Conservation (phyloP, 768 basidiomycete species). For the Strobilomyces echinocephalus region DNA sequence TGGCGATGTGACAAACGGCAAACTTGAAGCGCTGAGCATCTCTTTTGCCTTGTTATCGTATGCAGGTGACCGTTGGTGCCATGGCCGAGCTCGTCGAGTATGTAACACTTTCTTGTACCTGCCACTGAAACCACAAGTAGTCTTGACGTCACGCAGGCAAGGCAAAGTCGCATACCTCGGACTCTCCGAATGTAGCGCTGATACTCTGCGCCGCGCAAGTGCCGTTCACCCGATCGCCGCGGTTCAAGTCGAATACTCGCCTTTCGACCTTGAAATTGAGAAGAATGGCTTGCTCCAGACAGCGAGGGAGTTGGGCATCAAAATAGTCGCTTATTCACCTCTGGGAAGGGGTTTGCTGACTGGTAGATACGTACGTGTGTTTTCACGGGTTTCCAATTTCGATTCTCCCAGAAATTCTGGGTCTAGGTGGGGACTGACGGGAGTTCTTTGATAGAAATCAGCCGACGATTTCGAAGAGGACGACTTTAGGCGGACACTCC, state of each 20-base stretch:
- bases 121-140: not conserved
- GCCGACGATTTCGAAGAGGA: slow-evolving; percentile 28
- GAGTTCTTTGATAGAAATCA: slow-evolving; percentile 23
- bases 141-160: slow-evolving; percentile 18
- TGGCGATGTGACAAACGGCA: not conserved
- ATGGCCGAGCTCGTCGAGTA: slow-evolving; percentile 53
- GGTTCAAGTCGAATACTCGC: slow-evolving; percentile 49
- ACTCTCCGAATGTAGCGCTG: slow-evolving; percentile 46
- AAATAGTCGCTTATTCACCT: slow-evolving; percentile 49
- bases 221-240: slow-evolving; percentile 48
- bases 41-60: not conserved
- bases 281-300: not conserved
- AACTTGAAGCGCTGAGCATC: not conserved
- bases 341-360: slow-evolving; percentile 51
- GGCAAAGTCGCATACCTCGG: slow-evolving; percentile 47
- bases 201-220: slow-evolving; percentile 46
- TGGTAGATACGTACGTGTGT: slow-evolving; percentile 37
- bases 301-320: slow-evolving; percentile 40
- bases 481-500: slow-evolving; percentile 23
- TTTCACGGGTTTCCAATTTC: not conserved
- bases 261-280: slow-evolving; percentile 44
- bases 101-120: not conserved
- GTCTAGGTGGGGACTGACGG: not conserved
- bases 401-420: not conserved
- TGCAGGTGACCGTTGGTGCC: slow-evolving; percentile 39